Percentiles rank a stretch among this genome's conserved stretches.
phyloP scores from a whole-genome alignment of 1,284 basidiomycete genomes.

The Takashimella koratensis region DNA sequence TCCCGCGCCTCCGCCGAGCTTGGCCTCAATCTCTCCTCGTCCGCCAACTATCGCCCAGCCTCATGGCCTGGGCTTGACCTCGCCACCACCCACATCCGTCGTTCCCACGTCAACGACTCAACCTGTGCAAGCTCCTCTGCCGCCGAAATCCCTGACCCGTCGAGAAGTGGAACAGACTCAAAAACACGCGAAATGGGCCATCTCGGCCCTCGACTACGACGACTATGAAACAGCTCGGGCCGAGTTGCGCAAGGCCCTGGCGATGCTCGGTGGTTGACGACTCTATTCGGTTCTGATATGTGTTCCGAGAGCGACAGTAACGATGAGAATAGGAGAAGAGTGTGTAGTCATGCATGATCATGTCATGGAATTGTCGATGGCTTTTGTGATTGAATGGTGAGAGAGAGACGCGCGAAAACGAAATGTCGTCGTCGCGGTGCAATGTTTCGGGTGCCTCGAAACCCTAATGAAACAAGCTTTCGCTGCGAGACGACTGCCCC shows the following conservation, averaged over 20 bases:
- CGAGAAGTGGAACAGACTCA: slow-evolving; percentile 65
- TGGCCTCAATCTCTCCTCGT: slow-evolving; percentile 7
- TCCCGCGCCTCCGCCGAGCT: slow-evolving; percentile 26
- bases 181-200: slow-evolving; percentile 86
- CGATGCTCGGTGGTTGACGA: slow-evolving; percentile 56
- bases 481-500: too few relatives aligned
- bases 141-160: slow-evolving; percentile 15
- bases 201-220: slow-evolving; percentile 88
- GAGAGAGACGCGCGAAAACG: too few relatives aligned
- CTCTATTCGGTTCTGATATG: too few relatives aligned
- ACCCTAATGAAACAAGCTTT: too few relatives aligned
- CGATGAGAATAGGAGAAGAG: too few relatives aligned
- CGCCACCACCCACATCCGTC: slow-evolving; percentile 1
- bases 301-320: too few relatives aligned
- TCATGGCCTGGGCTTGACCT: slow-evolving; percentile 12
- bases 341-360: neutral
- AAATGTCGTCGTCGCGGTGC: too few relatives aligned
- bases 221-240: slow-evolving; percentile 76
- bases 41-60: slow-evolving; percentile 14
- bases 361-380: too few relatives aligned
- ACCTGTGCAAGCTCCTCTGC: neutral
- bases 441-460: too few relatives aligned
- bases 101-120: neutral
- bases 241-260: slow-evolving; percentile 71
- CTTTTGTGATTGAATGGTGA: too few relatives aligned